Evolutionary conservation across 139 green algal species (phyloP), one percentile per base, ranked within the genome.

Genomic region (Coelastrella sp.): DNA sequence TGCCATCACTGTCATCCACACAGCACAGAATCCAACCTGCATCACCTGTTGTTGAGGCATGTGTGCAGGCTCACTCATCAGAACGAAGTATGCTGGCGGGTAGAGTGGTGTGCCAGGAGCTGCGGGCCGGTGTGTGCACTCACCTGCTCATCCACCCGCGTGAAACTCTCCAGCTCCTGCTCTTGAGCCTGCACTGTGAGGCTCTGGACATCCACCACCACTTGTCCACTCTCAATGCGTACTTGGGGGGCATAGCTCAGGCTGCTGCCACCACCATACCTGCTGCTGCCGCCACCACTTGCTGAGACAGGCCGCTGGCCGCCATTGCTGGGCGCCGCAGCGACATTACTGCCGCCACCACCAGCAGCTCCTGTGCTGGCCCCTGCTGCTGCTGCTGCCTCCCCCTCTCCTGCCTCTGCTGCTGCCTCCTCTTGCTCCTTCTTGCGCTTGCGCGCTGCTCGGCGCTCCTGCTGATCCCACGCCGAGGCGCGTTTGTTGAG

Each of bases 111-210:
- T 49, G 35, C 35, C 35, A 49, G 35, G 35, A 49, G 35, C 35
- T 49, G 35, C 35, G 35, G 35, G 1, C 35, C 35, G 35, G 35
- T 49, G 35, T 49, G 35, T 58, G 24, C 63, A 35, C 85, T 66
- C 22, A 90, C 85, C 85, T 65, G 81, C 68, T 93, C 89, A 80
- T 93, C 74, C 20, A 85, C 66, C 19, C 80, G n/a, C 68, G n/a
- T 63, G 88, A 82, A 91, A 7, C 60, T 94, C 56, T 81, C 86
- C 14, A 90, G 17, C 63, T 94, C 85, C 6, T 74, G 22, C 58
- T 92, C 82, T 89, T 95, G 94, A 15, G 95, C 95, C 83, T 94
- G 90, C 59, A 97, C 89, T 35, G 92, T 96, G 24, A 97, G 90
- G 7, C 72, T 92, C 20, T 60, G 57, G 35, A 82, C 57, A 74